A percentile compares a stretch with the other conserved stretches of the same genome.
Evolutionary conservation across 768 basidiomycete genomes (phyloP).

Genomic region (Lentinula sp.): DNA sequence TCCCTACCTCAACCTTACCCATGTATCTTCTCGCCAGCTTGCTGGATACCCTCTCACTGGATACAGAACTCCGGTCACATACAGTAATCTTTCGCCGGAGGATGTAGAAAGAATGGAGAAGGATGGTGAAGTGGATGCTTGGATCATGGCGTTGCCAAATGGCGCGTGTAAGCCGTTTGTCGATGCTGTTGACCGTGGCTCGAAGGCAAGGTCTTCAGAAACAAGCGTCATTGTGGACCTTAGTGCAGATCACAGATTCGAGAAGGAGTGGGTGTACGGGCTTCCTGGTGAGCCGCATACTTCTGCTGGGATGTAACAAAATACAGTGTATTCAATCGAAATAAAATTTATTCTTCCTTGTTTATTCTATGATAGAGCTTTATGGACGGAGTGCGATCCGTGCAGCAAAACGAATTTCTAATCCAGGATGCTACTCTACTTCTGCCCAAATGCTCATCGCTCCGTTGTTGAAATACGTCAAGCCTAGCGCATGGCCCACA

Average conservation of each 20-base stretch:
- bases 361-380: conserved; percentile 51
- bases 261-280: conserved; percentile 94
- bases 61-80: conserved; percentile 73
- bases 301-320: conserved; percentile 30
- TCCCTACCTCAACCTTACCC: conserved; percentile 83
- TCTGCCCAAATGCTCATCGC: conserved; percentile 89
- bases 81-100: conserved; percentile 70
- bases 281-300: conserved; percentile 83
- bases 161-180: conserved; percentile 96
- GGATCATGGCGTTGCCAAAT: conserved; percentile 99
- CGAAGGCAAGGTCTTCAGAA: conserved; percentile 40
- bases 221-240: conserved; percentile 87
- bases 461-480: conserved; percentile 73
- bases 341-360: conserved; percentile 19
- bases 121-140: conserved; percentile 88
- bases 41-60: conserved; percentile 73
- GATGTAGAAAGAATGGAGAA: conserved; percentile 90
- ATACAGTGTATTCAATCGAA: conserved; percentile 16
- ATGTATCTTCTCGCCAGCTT: conserved; percentile 94
- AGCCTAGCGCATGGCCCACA: conserved; percentile 59
- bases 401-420: conserved; percentile 80
- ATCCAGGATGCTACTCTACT: conserved; percentile 97
- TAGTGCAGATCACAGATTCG: conserved; percentile 93
- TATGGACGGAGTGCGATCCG: conserved; percentile 72
- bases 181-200: conserved; percentile 82